These are phyloP conservation scores for Ophiognomonia clavigignenti-juglandacearum DNA, from an alignment of 2,329 filamentous ascomycete species.

Conservation along the genomic window DNA sequence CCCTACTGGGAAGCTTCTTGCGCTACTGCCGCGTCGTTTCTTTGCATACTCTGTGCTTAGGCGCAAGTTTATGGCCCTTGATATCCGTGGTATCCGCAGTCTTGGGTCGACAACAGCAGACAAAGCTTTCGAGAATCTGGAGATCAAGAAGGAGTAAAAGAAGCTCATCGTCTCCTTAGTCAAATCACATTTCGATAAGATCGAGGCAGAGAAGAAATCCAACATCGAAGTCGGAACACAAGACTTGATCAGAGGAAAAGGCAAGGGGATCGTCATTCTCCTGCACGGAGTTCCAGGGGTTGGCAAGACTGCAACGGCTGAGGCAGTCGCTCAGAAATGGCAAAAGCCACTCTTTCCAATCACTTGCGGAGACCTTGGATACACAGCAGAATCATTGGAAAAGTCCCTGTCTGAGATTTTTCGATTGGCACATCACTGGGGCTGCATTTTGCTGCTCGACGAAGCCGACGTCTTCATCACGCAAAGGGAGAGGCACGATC, in stretches of 20 bases:
- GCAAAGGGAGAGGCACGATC: constrained; percentile 13
- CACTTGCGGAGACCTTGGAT: constrained; percentile 26
- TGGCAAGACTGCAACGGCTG: constrained; percentile 35
- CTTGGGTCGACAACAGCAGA: neutral
- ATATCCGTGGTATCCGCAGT: neutral
- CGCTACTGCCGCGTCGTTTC: neutral
- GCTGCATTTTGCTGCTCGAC: constrained; percentile 34
- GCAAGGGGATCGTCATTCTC: constrained; percentile 30
- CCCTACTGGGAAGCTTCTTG: neutral
- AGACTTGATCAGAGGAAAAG: constrained; percentile 23
- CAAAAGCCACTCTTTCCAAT: constrained; percentile 28
- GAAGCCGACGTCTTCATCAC: constrained; percentile 39
- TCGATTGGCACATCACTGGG: constrained; percentile 28
- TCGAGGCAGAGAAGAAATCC: neutral
- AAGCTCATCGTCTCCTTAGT: neutral
- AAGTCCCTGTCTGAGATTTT: constrained; percentile 24
- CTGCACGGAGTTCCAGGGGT: constrained; percentile 31
- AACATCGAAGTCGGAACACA: neutral
- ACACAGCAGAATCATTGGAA: constrained; percentile 22
- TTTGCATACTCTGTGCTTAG: neutral
- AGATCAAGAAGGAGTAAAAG: neutral
- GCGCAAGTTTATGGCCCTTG: neutral
- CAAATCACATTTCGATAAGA: constrained; percentile 1
- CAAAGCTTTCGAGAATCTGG: neutral
- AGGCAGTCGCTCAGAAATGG: constrained; percentile 27